Base-by-base conservation (phyloP, 2,329 filamentous ascomycete genomes). In the Xylariales sp. region DNA sequence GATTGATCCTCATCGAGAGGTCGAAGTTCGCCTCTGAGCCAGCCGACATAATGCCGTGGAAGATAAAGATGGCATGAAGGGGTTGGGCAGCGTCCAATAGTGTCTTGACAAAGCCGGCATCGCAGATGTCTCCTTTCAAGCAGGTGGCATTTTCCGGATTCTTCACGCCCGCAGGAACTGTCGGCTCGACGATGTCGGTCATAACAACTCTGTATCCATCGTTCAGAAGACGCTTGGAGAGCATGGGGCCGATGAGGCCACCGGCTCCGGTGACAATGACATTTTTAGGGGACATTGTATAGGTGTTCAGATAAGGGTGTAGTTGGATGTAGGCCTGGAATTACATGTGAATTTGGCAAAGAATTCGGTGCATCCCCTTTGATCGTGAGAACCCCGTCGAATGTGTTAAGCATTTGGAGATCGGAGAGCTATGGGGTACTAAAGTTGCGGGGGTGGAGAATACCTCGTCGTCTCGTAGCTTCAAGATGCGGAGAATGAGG, bases 11-110 rank as follows among this genome's bases (percentile, higher is more conserved):
- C 40, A 39, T 32, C 10, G 40, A 43, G n/a, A 46, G 31, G 32
- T 46, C 44, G 25, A 35, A 46, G 37, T 46, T 33, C 11, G 40
- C 44, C 28, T 46, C 44, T 12, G 77, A 74, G 5, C 77, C 78
- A 10, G 73, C 73, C 0, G 78, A 82, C 80, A 84, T 83, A 65
- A 83, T 80, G 47, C 80, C 80, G 59, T 84, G 80, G 57, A 84
- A 76, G 51, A 80, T 66, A 61, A 79, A 83, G 44, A 75, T 67
- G 34, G 73, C 72, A 45, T 71, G 65, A 3, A 78, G 62, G 8
- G 56, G 48, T 15, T 57, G 54, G 12, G 67, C 64, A 4, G 62
- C 62, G 1, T 54, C 54, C 16, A 75, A 64, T 4, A 80, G 64
- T 11, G 46, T 20, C 32, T 50, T 38, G 21, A 66, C 45, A 38